Base-by-base conservation (phyloP, 371 early-diverging fungal species). In the Mortierella sp. region DNA sequence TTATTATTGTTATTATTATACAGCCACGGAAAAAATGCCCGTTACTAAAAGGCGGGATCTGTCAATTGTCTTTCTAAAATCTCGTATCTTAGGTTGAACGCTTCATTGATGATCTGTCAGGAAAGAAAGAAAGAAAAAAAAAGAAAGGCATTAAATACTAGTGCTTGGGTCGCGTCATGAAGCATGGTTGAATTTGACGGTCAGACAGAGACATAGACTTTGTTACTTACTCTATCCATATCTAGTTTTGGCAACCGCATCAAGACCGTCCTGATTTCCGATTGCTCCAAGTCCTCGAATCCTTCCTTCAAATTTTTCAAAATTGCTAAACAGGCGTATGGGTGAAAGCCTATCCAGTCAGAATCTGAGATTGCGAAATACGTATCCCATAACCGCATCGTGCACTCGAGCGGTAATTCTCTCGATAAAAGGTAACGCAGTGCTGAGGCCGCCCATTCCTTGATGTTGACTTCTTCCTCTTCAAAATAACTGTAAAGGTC, bases 391-490 rank as follows among this genome's bases (percentile, higher is more conserved):
- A 96, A 84, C 15, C 92, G 86, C 70, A 96, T 82, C 8, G 95
- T 83, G 72, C 89, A 88, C 47, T 91, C 92, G 50, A 95, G 86
- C 19, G 93, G 88, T 84, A 97, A 86, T 73, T 97, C 96, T 69
- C 92, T 91, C 5, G 96, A 85, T 28, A 97, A 77, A n/a, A 96
- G 63, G 66, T 86, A 88, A 48, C 89, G 92, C 58, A 96, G 86
- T 94, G 97, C 96, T 13, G 95, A 93, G 8, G 94, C 89, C 0
- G 91, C 90, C 95, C 95, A 96, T 72, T 95, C 97, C 69, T 92
- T 90, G 41, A 95, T 85, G 63, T 95, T 93, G 21, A 97, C 95
- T 73, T 97, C 96, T 71, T 97, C 97, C 53, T 97, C 97, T 41
- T 84, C 86, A 50, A 86, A 86, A 64, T 81, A 86, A 61, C 75